Evolutionary conservation across 306 rosid genomes (phyloP).

Genomic region (Trifolium pratense): DNA sequence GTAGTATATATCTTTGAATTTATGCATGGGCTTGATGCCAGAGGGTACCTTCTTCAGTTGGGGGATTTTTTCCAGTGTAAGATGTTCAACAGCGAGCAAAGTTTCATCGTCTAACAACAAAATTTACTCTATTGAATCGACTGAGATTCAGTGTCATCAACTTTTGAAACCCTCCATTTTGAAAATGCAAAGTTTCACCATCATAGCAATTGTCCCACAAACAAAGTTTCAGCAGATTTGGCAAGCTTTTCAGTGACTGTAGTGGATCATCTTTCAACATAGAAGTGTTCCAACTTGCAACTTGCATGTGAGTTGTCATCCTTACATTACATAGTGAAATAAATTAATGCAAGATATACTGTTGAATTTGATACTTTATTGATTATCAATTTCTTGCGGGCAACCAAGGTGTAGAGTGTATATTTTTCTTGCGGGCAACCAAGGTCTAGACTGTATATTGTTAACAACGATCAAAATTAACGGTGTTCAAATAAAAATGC

Average conservation of each 20-base stretch:
- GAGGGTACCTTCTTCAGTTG: constrained; percentile 3
- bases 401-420: too few species aligned
- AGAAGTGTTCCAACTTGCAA: too few species aligned
- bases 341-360: too few species aligned
- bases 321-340: too few species aligned
- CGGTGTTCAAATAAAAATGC: too few species aligned
- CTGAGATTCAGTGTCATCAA: background rate
- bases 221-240: background rate
- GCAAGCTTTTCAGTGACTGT: background rate
- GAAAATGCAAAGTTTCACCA: constrained; percentile 3
- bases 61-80: background rate
- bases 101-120: background rate
- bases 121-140: background rate
- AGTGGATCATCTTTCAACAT: constrained; percentile 10
- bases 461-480: too few species aligned
- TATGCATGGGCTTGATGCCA: background rate
- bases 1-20: background rate
- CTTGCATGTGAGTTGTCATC: too few species aligned
- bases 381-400: too few species aligned
- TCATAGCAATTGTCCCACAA: background rate
- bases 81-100: constrained; percentile 11
- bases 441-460: too few species aligned
- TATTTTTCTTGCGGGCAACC: too few species aligned
- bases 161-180: constrained; percentile 7
- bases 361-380: too few species aligned